Percentiles rank a stretch among this genome's conserved stretches.
These are phyloP conservation scores for Lycium ferocissimum DNA, from an alignment of 257 asterid species.

Conservation along the genomic window DNA sequence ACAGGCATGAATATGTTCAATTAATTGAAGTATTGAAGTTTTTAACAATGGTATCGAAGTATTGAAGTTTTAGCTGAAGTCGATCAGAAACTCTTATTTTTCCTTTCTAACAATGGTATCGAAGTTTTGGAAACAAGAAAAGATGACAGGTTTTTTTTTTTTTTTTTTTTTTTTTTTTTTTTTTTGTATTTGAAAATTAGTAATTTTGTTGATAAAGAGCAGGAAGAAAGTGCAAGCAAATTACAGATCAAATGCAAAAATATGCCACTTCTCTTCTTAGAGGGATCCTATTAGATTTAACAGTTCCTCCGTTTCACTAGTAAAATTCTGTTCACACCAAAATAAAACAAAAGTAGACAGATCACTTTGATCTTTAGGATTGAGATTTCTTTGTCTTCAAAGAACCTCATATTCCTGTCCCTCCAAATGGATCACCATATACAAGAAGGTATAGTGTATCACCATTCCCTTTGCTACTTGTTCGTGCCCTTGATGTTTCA, in stretches of 20 bases:
- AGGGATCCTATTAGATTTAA: too few species aligned
- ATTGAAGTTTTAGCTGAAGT: too few species aligned
- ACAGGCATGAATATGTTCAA: neutral
- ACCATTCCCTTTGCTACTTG: conserved; percentile 17
- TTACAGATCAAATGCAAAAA: too few species aligned
- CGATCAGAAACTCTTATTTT: neutral
- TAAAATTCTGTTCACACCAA: too few species aligned
- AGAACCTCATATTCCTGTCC: neutral
- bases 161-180: too few species aligned
- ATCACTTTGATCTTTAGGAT: neutral
- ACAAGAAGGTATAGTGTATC: neutral
- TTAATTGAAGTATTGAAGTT: neutral
- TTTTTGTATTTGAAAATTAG: too few species aligned
- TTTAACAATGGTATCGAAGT: neutral
- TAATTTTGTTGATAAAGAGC: too few species aligned
- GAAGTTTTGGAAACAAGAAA: neutral
- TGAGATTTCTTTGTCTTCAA: conserved; percentile 13
- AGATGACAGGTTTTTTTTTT: neutral
- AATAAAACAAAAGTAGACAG: too few species aligned
- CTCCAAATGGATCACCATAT: neutral
- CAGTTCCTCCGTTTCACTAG: too few species aligned
- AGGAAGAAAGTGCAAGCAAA: too few species aligned
- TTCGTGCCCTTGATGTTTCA: neutral
- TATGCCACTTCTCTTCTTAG: too few species aligned
- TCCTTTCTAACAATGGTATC: neutral